These are phyloP conservation scores for Sorghum bicolor DNA, from an alignment of 176 grass and related monocot species.

Conservation along the genomic window Sorghum_bicolor_NCBIv3 NC_012877.2:3340501-3341000, in stretches of 20 bases:
- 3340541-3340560: not conserved
- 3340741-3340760: not conserved
- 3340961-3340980: slow-evolving; percentile 78
- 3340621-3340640: not conserved
- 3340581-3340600: not conserved
- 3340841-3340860: not conserved
- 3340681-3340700: slow-evolving; percentile 12
- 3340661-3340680: not conserved
- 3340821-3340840: slow-evolving; percentile 47
- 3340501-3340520: not conserved
- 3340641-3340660: not conserved
- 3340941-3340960: slow-evolving; percentile 60
- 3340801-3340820: slow-evolving; percentile 61
- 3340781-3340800: slow-evolving; percentile 61
- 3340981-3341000: slow-evolving; percentile 45
- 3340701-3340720: not conserved
- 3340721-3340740: not conserved
- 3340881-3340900: slow-evolving; percentile 45
- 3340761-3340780: slow-evolving; percentile 18
- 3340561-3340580: not conserved
- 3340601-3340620: not conserved
- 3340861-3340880: slow-evolving; percentile 52
- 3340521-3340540: not conserved
- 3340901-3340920: slow-evolving; percentile 67
- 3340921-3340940: slow-evolving; percentile 71